Base-by-base conservation (phyloP, 129 eudicot genomes). In the Escallonia herrerae region DNA sequence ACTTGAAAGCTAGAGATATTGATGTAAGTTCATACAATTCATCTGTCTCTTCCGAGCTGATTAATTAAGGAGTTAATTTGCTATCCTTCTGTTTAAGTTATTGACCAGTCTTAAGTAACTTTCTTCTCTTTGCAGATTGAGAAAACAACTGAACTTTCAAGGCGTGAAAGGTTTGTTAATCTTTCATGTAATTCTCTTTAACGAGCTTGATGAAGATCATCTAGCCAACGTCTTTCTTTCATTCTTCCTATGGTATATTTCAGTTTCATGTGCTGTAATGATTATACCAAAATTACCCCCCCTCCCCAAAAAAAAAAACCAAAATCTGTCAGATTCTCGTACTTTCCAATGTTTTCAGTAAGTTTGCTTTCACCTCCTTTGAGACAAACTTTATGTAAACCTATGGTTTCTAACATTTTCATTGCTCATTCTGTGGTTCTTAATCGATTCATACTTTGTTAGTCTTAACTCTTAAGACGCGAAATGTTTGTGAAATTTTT, bases 131-230 rank as follows among this genome's bases (percentile, higher is more conserved):
- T 76, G 65, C 95, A 91, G 98, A 49, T 87, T 43, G 97, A 91
- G 58, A 91, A 85, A 81, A 85, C 97, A 52, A 79, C 91, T 70
- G 97, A 91, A 68, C 89, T 91, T 61, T 85, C 97, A 67, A 81
- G 98, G 66, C 98, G 96, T 65, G 98, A 91, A 73, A 87, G 98
- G 98, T 91, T 43, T 62, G 85, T 70, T 15, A 53, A 3, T 53
- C 3, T 33, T 49, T 33, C 14, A 3, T 53, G 22, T 53, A 22
- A 22, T 22, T 22, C 33, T 22, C 33, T 22, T 22, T 22, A 22
- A 22, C 33, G 33, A 22, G 58, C 14, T 53, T 4, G 3, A 7
- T 53, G 3, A n/a, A n/a, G n/a, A 49, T 7, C 9, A 49, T 53
- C 14, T 53, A 3, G 7, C 58, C 7, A 4, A 11, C 58, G 13